A percentile compares a stretch with the other conserved stretches of the same genome.
Conservation (phyloP, 805 yeast species). For the Candida namnaoensis region DNA sequence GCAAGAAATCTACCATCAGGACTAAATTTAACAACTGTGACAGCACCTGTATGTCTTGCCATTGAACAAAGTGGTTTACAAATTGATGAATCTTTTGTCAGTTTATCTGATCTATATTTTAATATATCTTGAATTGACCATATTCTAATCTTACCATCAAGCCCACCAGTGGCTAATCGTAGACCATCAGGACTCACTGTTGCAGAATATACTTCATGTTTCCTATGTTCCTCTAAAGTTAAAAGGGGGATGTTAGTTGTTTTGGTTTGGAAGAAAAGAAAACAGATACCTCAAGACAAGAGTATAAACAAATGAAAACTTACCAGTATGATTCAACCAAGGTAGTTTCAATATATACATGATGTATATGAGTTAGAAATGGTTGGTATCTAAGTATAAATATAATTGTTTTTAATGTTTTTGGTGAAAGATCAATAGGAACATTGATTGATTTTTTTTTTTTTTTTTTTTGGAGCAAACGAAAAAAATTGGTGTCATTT, state of each 20-base stretch:
- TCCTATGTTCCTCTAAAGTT: conserved; percentile 60
- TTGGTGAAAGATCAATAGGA: no score
- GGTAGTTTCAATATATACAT: conserved; percentile 66
- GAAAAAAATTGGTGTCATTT: no score
- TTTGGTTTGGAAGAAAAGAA: no score
- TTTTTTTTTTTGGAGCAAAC: no score
- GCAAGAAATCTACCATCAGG: conserved; percentile 90
- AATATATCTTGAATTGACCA: conserved; percentile 65
- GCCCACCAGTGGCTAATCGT: conserved; percentile 87
- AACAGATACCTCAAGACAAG: not conserved
- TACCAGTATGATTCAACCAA: conserved; percentile 57
- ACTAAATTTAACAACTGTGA: conserved; percentile 85
- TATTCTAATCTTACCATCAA: conserved; percentile 84
- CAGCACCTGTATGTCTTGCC: conserved; percentile 96
- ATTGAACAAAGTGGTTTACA: conserved; percentile 73
- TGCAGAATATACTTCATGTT: conserved; percentile 79
- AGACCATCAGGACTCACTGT: conserved; percentile 76
- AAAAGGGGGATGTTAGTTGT: conserved; percentile 1
- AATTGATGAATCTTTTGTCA: conserved; percentile 18
- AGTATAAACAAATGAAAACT: conserved; percentile 4
- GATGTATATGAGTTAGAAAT: no score
- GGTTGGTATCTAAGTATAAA: no score
- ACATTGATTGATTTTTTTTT: no score
- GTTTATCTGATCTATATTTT: conserved; percentile 20
- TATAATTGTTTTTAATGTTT: no score